Evolutionary conservation across 148 eudicot genomes (phyloP), one percentile per base, ranked within the genome.

Genomic region (Bassia scoparia): DNA sequence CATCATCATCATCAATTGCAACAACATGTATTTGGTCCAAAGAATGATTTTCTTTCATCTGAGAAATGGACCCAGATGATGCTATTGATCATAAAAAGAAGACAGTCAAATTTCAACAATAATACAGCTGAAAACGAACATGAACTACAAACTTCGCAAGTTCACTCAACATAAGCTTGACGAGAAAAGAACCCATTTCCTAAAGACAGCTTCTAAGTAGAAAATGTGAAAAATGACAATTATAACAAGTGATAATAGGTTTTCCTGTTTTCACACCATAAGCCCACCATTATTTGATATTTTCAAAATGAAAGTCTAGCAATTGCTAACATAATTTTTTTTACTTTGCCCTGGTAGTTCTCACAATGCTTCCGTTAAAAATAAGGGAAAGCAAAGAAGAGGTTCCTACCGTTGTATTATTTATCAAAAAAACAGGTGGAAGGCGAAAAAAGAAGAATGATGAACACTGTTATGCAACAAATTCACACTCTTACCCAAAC

Each of bases 11-110:
- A 44, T 75, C 85, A 31, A 74, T 38, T 24, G 74, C 73, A 61
- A 78, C 86, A 68, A 81, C 68, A 62, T 83, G 84, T 52, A 81
- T 68, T 55, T 76, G 73, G 20, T 82, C 56, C 59, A 68, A 67
- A 66, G 63, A 60, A 33, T 48, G 78, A 59, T 49, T 70, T 72
- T 76, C 81, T 64, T 78, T 83, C n/a, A 73, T 46, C 59, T 61
- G 80, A 77, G 77, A 21, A 17, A 68, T 37, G 7, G 76, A 69
- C 54, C 72, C 86, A 48, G 61, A 48, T 37, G 87, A 73, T 78
- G 73, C 92, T 89, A 74, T 60, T 64, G 66, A 64, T 30, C 70
- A 75, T 59, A 2, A 53, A 61, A 67, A 66, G 38, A 60, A 1
- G 9, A 15, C 60, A 54, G 43, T 50, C 49, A 18, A 46, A 34